These are phyloP conservation scores for Wallacemonas collosoma DNA, from an alignment of 208 protist genomes.

Conservation along the genomic window DNA sequence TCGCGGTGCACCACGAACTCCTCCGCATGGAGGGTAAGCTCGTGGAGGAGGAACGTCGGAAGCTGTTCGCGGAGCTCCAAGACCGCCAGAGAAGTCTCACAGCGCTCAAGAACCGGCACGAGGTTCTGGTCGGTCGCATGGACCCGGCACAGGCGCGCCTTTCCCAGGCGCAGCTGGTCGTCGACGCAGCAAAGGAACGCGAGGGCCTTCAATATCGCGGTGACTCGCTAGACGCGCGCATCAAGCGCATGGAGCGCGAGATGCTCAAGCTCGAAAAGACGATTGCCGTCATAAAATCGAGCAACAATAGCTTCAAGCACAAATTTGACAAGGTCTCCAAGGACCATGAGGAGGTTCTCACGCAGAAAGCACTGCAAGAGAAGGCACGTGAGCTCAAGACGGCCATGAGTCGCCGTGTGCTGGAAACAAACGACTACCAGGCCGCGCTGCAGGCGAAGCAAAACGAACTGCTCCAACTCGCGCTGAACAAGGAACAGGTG, in stretches of 20 bases:
- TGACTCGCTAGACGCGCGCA: constrained; percentile 77
- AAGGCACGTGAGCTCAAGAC: constrained; percentile 70
- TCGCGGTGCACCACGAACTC: constrained; percentile 83
- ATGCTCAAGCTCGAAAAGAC: constrained; percentile 84
- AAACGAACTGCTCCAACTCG: constrained; percentile 49
- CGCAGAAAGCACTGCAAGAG: constrained; percentile 56
- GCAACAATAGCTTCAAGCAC: constrained; percentile 77
- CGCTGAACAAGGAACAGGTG: constrained; percentile 36
- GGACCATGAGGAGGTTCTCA: constrained; percentile 55
- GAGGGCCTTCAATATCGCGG: constrained; percentile 85
- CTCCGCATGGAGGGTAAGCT: constrained; percentile 78
- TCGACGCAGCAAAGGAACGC: constrained; percentile 82
- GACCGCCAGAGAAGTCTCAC: constrained; percentile 62
- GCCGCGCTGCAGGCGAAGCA: constrained; percentile 40
- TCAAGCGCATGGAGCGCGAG: constrained; percentile 79
- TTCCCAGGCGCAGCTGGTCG: constrained; percentile 85
- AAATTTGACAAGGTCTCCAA: constrained; percentile 70
- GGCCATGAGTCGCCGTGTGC: constrained; percentile 54
- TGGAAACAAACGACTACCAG: constrained; percentile 74
- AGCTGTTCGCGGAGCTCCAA: constrained; percentile 68
- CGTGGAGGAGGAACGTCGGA: constrained; percentile 79
- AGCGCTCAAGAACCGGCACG: constrained; percentile 74
- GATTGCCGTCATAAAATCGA: constrained; percentile 67
- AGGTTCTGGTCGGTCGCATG: constrained; percentile 74
- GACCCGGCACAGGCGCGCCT: constrained; percentile 61